These are phyloP conservation scores for Paxillus ammoniavirescens DNA, from an alignment of 768 basidiomycete genomes.

Conservation along the genomic window DNA sequence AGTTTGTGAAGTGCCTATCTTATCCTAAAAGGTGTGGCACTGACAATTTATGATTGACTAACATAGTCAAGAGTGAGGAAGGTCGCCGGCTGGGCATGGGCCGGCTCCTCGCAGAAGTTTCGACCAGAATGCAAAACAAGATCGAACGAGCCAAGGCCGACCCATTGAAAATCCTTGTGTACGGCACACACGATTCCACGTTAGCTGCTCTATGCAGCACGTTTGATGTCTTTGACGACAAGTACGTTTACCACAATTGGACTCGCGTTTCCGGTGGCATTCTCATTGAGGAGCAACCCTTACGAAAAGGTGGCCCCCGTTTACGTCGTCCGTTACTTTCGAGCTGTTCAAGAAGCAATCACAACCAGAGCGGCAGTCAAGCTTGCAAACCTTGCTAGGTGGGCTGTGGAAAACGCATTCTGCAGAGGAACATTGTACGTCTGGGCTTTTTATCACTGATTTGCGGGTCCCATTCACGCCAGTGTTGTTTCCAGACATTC, in stretches of 20 bases:
- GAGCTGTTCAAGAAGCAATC: slow-evolving; percentile 58
- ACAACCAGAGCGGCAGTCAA: slow-evolving; percentile 6
- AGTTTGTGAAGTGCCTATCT: slow-evolving; percentile 22
- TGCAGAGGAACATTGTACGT: slow-evolving; percentile 45
- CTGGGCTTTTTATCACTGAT: neutral
- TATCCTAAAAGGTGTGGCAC: neutral
- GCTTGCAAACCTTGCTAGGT: slow-evolving; percentile 43
- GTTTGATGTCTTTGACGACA: slow-evolving; percentile 71
- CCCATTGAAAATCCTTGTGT: slow-evolving; percentile 62
- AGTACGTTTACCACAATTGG: slow-evolving; percentile 37
- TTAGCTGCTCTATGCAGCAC: slow-evolving; percentile 63
- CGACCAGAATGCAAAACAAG: slow-evolving; percentile 62
- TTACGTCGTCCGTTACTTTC: slow-evolving; percentile 71
- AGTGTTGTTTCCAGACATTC: slow-evolving; percentile 43
- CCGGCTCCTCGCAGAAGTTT: slow-evolving; percentile 62
- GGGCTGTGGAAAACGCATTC: slow-evolving; percentile 32
- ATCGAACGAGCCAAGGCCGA: slow-evolving; percentile 42
- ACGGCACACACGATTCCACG: slow-evolving; percentile 71
- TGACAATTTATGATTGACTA: slow-evolving; percentile 12
- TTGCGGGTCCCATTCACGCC: neutral
- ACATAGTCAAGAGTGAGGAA: slow-evolving; percentile 68
- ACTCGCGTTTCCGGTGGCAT: neutral
- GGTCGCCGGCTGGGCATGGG: slow-evolving; percentile 79
- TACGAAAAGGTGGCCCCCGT: slow-evolving; percentile 63
- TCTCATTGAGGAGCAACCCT: neutral